Evolutionary conservation across 768 basidiomycete genomes (phyloP).

Genomic region (Hericium rajendrae): DNA sequence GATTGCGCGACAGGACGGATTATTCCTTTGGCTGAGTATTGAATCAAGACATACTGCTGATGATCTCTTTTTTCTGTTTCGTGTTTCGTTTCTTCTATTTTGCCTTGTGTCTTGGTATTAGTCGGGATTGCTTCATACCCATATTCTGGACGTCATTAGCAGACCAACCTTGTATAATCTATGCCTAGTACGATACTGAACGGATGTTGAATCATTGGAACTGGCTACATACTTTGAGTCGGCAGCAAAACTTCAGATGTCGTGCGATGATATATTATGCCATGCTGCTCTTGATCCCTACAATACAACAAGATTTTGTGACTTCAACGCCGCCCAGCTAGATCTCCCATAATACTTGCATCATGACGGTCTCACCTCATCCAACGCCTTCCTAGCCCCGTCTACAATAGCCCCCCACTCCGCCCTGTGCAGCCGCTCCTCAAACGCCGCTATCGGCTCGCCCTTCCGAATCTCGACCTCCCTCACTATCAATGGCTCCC

Average conservation of each 20-base stretch:
- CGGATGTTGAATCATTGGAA: no score
- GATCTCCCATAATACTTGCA: neutral
- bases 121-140: no score
- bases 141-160: no score
- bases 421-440: constrained; percentile 64
- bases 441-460: constrained; percentile 65
- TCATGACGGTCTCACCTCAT: constrained; percentile 26
- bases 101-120: no score
- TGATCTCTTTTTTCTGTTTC: no score
- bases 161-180: no score
- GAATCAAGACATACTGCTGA: neutral
- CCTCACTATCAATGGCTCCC: constrained; percentile 75
- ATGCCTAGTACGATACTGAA: no score
- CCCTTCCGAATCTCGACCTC: constrained; percentile 66
- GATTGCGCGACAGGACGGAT: constrained; percentile 5
- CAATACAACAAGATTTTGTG: neutral
- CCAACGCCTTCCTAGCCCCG: constrained; percentile 64
- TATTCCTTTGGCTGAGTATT: constrained; percentile 21
- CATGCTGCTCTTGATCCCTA: no score
- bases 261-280: no score
- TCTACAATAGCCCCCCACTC: constrained; percentile 93
- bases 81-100: no score
- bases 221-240: no score
- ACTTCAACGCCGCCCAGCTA: neutral
- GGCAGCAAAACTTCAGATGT: no score